Conservation (phyloP, 306 rosid species). For the Lablab purpureus region DNA sequence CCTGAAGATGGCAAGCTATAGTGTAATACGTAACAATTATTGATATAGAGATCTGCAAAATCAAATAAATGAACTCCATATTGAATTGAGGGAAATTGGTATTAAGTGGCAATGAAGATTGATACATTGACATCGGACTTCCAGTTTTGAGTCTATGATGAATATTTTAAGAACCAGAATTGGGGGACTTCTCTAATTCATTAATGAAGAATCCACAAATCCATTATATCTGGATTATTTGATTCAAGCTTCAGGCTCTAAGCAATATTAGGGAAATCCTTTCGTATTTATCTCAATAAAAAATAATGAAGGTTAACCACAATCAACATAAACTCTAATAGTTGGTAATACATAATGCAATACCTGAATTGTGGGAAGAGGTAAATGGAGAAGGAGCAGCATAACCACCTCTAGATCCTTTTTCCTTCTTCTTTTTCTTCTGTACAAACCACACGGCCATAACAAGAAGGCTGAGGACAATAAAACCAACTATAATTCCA, state of each 20-base stretch:
- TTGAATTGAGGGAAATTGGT: not conserved
- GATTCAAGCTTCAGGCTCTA: not conserved
- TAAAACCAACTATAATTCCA: conserved; percentile 70
- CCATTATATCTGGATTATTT: conserved; percentile 19
- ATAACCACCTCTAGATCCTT: conserved; percentile 54
- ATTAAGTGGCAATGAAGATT: not conserved
- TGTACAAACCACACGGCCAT: conserved; percentile 69
- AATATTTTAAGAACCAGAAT: conserved; percentile 22
- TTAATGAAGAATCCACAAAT: conserved; percentile 11
- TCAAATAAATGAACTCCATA: not conserved
- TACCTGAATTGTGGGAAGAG: conserved; percentile 98
- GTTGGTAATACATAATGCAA: conserved; percentile 27
- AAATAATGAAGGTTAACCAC: conserved; percentile 14
- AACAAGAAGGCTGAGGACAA: conserved; percentile 71
- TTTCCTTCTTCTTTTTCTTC: conserved; percentile 68
- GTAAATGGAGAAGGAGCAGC: conserved; percentile 73
- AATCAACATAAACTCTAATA: conserved; percentile 38
- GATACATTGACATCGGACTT: conserved; percentile 2
- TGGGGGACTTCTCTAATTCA: conserved; percentile 13
- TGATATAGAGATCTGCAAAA: conserved; percentile 30
- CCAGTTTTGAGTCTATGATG: not conserved
- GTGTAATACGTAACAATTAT: conserved; percentile 12
- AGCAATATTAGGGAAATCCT: conserved; percentile 7
- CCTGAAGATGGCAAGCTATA: not conserved
- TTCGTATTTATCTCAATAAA: not conserved